Evolutionary conservation across 2,329 filamentous ascomycete genomes (phyloP), one percentile per base, ranked within the genome.

Genomic region (Colletotrichum shisoi): DNA sequence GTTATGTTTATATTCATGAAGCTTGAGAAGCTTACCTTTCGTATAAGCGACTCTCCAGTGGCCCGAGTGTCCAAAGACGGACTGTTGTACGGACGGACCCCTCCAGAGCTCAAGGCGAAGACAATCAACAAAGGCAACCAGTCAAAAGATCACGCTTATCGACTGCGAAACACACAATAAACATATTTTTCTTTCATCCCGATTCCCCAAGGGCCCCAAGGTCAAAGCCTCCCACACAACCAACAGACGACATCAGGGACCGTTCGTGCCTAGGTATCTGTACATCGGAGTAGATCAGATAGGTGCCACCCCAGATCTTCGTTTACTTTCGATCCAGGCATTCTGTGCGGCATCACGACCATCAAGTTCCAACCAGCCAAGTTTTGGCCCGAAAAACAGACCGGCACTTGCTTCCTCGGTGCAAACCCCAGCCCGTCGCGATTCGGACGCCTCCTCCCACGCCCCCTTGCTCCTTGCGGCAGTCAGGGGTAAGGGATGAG

Each of bases 361-460:
- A 37, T 45, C 7, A 31, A 8, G 27, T 31, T 31, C 27, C 19
- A 34, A 46, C 19, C 4, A 46, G 40, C 40, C 40, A 57, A 21
- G n/a, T 24, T 44, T 31, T 31, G 27, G 39, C 54, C 42, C 21
- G 31, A 45, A 24, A 40, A 40, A 39, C 45, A 34, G 54, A 37
- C 57, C 59, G 53, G 64, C 48, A 51, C 60, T 67, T 64, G 64
- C 61, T 58, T 64, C 53, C 34, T 17, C 37, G 64, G 60, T 67
- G 64, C 54, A 59, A 63, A 60, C 24, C 64, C 64, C 24, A 60
- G 39, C 63, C 52, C 59, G 52, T 57, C 12, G n/a, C 39, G 40
- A 13, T 27, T 49, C 31, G 13, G 21, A 59, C 44, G 57, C 57
- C 57, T 40, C 52, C 37, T 34, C 19, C 37, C 42, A 15, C 13